phyloP scores from a whole-genome alignment of 1,139 yeast species.

The Kurtzmaniella quercitrusa region DNA sequence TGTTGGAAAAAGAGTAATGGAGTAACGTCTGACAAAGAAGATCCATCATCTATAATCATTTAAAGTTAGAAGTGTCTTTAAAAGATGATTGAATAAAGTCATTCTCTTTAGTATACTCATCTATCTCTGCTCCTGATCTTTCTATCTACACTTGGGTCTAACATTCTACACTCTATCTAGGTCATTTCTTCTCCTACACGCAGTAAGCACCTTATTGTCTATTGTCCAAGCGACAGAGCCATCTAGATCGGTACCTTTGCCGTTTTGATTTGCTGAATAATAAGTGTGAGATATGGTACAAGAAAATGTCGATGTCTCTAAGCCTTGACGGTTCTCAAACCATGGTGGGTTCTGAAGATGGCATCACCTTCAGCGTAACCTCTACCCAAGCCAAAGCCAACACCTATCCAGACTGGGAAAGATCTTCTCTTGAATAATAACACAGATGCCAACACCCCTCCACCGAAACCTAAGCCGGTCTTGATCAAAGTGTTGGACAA shows the following conservation, averaged over 20 bases:
- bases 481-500: slow-evolving; percentile 91
- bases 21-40: too few species aligned
- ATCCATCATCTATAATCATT: too few species aligned
- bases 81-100: too few species aligned
- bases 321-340: slow-evolving; percentile 68
- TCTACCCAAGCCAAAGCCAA: slow-evolving; percentile 96
- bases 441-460: slow-evolving; percentile 93
- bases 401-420: slow-evolving; percentile 95
- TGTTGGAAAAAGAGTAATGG: too few species aligned
- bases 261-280: neutral
- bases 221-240: neutral
- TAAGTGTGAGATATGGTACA: neutral
- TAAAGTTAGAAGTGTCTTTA: too few species aligned
- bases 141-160: too few species aligned
- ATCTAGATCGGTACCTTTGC: neutral
- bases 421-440: slow-evolving; percentile 88
- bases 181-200: neutral
- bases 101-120: too few species aligned
- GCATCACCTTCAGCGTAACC: slow-evolving; percentile 98
- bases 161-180: too few species aligned
- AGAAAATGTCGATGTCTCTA: slow-evolving; percentile 18
- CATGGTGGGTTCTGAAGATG: slow-evolving; percentile 78
- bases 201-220: neutral
- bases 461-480: slow-evolving; percentile 97
- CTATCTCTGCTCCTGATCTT: too few species aligned